Conservation (phyloP, 1,139 yeast species). For the Kodamaea derodonti region DNA sequence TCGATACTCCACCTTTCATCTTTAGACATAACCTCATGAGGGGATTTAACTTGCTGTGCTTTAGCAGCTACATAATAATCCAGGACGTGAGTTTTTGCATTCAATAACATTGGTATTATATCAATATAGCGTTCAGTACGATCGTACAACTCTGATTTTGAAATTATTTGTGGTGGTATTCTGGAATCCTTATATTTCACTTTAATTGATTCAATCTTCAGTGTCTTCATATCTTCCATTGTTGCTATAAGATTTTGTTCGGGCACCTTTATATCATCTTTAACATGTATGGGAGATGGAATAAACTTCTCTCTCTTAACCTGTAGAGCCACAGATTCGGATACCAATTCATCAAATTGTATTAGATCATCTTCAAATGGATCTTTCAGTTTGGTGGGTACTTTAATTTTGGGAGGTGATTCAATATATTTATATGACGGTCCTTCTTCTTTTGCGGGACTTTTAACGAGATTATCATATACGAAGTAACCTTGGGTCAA, state of each 20-base stretch:
- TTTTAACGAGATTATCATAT: background rate
- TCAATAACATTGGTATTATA: constrained; percentile 39
- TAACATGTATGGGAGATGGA: background rate
- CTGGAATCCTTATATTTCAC: constrained; percentile 18
- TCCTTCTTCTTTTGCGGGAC: background rate
- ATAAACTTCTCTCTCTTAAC: background rate
- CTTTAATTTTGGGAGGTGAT: background rate
- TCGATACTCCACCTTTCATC: constrained; percentile 46
- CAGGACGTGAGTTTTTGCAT: constrained; percentile 39
- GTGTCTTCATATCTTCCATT: constrained; percentile 13
- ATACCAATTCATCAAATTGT: constrained; percentile 9
- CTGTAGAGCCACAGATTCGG: too few species aligned
- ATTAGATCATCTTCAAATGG: constrained; percentile 12
- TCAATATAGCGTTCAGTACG: constrained; percentile 27
- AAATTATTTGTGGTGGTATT: constrained; percentile 27
- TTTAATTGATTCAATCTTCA: constrained; percentile 14
- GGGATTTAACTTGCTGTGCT: constrained; percentile 30
- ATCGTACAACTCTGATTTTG: constrained; percentile 19
- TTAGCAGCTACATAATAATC: constrained; percentile 49
- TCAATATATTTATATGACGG: background rate
- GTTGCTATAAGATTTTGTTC: constrained; percentile 11
- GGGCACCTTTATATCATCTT: background rate
- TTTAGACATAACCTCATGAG: constrained; percentile 41
- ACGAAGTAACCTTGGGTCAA: background rate
- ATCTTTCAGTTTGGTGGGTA: constrained; percentile 1